Evolutionary conservation across 2,329 filamentous ascomycete species (phyloP).

Genomic region (Fusarium torulosum): DNA sequence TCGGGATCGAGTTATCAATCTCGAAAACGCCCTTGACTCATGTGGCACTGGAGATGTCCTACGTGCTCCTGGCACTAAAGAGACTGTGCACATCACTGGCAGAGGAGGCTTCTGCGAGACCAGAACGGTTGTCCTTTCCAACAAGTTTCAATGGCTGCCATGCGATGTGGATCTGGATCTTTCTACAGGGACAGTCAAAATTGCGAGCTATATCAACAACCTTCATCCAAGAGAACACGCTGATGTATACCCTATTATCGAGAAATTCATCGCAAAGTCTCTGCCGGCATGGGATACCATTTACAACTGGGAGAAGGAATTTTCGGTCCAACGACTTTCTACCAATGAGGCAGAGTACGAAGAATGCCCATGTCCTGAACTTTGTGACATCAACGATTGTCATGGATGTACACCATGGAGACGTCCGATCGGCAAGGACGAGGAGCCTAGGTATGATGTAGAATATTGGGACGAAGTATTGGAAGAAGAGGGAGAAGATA

Average conservation of each 20-base stretch:
- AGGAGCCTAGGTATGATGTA: background rate
- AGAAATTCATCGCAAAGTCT: background rate
- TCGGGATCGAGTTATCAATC: background rate
- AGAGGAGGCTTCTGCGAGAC: background rate
- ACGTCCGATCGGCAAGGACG: background rate
- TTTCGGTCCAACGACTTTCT: background rate
- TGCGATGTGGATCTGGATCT: background rate
- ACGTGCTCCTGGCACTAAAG: too few species aligned
- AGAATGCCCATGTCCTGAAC: background rate
- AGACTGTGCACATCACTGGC: background rate
- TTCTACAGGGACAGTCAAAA: background rate
- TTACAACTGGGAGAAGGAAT: background rate
- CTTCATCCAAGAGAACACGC: slow-evolving; percentile 8
- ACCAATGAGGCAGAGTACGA: background rate
- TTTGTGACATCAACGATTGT: background rate
- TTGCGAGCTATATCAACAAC: slow-evolving; percentile 21
- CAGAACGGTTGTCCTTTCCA: background rate
- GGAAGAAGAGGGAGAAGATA: background rate
- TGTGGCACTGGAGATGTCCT: background rate
- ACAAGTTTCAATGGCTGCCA: slow-evolving; percentile 14
- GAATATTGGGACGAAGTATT: background rate
- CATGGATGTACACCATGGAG: slow-evolving; percentile 1
- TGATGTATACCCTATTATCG: background rate
- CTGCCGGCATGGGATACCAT: slow-evolving; percentile 7
- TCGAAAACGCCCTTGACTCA: background rate